Evolutionary conservation across 371 early-diverging fungal genomes (phyloP), one percentile per base, ranked within the genome.

Genomic region (Mortierella sp.): DNA sequence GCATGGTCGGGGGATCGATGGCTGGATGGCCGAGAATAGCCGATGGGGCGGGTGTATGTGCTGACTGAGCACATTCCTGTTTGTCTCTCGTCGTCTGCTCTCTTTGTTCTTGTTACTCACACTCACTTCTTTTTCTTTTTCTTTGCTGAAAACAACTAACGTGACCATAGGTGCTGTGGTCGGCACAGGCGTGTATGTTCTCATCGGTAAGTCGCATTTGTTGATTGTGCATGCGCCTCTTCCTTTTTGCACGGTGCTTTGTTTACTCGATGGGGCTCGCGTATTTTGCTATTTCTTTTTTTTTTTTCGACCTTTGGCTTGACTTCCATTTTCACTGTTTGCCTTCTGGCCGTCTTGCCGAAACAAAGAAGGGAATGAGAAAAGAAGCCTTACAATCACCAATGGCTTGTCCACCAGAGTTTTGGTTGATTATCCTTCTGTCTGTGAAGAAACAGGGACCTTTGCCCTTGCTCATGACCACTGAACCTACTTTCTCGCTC

Each of bases 81-180:
- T 61, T 34, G 61, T 34, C 34, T 61, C 31, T 28, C 19, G 5
- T 67, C 37, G 53, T 43, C 51, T 72, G 53, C 37, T 34, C 72
- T 53, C 9, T 46, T n/a, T 61, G 24, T 26, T 50, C 48, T 24
- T 14, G 51, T 24, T 44, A 31, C 75, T 50, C 50, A 28, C 61
- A 44, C 77, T 11, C 77, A 1, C 26, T 14, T 53, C 44, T 34
- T 40, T 6, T 40, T 6, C 34, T 48, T 89, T 57, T 75, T 89
- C 44, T 50, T 26, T 40, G 46, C 57, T 84, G 46, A 43, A 34
- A 14, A 48, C 26, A 51, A 72, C 34, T 6, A 34, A 50, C 78
- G 91, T 71, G 90, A 73, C 90, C 0, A 75, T 92, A 74, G 96
- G 96, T 78, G 93, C 92, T 59, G 95, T 95, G 72, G 94, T 96